phyloP scores from a whole-genome alignment of 2,329 filamentous ascomycete genomes.

The Penicillium fuscoglaucum region DNA sequence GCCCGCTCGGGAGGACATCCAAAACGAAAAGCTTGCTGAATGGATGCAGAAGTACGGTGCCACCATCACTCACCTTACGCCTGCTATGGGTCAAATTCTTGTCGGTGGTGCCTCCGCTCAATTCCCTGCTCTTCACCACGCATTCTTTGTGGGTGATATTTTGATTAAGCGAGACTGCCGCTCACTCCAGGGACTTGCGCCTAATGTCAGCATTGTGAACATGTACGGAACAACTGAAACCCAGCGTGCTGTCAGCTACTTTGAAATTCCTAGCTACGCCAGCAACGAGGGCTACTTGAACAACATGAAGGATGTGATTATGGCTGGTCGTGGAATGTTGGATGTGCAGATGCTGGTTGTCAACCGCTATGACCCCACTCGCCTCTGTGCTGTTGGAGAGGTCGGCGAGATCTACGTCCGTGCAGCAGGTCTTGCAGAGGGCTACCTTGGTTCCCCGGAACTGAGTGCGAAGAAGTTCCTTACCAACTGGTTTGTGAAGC shows the following conservation, averaged over 20 bases:
- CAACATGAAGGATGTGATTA: slow-evolving; percentile 71
- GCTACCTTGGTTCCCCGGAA: slow-evolving; percentile 64
- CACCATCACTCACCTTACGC: slow-evolving; percentile 85
- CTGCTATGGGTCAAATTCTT: slow-evolving; percentile 93
- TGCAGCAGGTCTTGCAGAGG: slow-evolving; percentile 79
- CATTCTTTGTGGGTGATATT: slow-evolving; percentile 90
- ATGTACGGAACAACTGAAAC: slow-evolving; percentile 91
- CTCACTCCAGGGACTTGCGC: slow-evolving; percentile 71
- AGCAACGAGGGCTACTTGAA: slow-evolving; percentile 66
- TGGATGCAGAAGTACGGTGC: slow-evolving; percentile 78
- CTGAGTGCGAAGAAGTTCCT: slow-evolving; percentile 77
- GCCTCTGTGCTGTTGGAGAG: slow-evolving; percentile 76
- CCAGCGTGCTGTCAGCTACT: slow-evolving; percentile 78
- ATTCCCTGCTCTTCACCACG: slow-evolving; percentile 74
- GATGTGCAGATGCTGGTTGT: slow-evolving; percentile 88
- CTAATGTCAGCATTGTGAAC: slow-evolving; percentile 74
- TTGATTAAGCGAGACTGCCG: slow-evolving; percentile 81
- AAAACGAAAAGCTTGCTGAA: slow-evolving; percentile 79
- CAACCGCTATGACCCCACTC: slow-evolving; percentile 64
- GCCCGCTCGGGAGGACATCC: slow-evolving; percentile 78
- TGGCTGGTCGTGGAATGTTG: slow-evolving; percentile 81
- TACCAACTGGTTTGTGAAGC: slow-evolving; percentile 81
- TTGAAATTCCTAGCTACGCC: slow-evolving; percentile 67
- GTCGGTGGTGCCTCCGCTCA: slow-evolving; percentile 77
- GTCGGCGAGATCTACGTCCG: slow-evolving; percentile 81